Evolutionary conservation across 305 asterid genomes (phyloP).

Genomic region (Vinca major): DNA sequence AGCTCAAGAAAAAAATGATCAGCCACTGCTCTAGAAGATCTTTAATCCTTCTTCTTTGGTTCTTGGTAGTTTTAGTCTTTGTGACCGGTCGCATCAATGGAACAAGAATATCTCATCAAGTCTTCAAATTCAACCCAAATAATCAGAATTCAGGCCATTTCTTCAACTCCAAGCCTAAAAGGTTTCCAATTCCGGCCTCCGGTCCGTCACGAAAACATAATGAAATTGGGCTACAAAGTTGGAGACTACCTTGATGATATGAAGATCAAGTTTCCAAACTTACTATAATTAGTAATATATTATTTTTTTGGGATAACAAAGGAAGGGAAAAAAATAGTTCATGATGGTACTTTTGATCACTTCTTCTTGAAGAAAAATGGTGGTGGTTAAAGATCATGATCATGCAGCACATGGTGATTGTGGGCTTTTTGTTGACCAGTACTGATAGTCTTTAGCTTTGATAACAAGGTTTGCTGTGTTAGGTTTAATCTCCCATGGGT

Average conservation of each 20-base stretch:
- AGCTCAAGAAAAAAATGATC: slow-evolving; percentile 12
- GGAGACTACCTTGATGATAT: slow-evolving; percentile 39
- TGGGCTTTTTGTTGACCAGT: background rate
- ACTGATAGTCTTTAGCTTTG: slow-evolving; percentile 9
- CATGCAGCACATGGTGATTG: slow-evolving; percentile 1
- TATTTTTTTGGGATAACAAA: background rate
- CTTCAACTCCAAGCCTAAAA: slow-evolving; percentile 51
- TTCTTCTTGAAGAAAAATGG: background rate
- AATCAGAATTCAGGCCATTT: slow-evolving; percentile 31
- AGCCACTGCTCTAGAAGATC: slow-evolving; percentile 8
- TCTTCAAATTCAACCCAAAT: slow-evolving; percentile 30
- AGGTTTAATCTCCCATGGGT: slow-evolving; percentile 7
- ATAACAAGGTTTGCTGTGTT: slow-evolving; percentile 12
- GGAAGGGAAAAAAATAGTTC: background rate
- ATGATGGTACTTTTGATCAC: background rate
- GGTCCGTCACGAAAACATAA: slow-evolving; percentile 72
- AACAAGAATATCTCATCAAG: slow-evolving; percentile 37
- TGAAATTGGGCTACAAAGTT: slow-evolving; percentile 50
- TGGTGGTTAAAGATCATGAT: background rate
- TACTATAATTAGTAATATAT: background rate
- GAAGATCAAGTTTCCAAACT: background rate
- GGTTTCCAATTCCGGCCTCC: slow-evolving; percentile 53
- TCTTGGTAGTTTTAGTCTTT: slow-evolving; percentile 22
- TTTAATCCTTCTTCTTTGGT: slow-evolving; percentile 12
- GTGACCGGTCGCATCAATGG: slow-evolving; percentile 25